These are phyloP conservation scores for Dillenia turbinata DNA, from an alignment of 164 flowering plant genomes.

Conservation along the genomic window DNA sequence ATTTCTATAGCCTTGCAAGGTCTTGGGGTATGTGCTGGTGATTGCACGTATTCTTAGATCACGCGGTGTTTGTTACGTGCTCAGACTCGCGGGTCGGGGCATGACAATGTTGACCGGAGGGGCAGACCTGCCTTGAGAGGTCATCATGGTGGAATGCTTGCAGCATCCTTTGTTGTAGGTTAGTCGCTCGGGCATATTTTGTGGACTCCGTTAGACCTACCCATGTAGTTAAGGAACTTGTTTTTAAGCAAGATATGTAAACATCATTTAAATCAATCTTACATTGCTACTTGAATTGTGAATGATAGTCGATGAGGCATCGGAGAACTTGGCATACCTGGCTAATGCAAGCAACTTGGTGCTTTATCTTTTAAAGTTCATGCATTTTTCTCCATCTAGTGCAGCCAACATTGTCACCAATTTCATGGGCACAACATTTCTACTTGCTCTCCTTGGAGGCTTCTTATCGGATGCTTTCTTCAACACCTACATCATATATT, in stretches of 20 bases:
- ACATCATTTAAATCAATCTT: neutral
- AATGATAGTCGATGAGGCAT: conserved; percentile 53
- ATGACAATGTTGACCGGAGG: conserved; percentile 77
- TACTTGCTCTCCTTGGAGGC: conserved; percentile 82
- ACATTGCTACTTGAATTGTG: neutral
- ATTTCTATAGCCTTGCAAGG: too few relatives aligned
- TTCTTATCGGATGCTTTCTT: conserved; percentile 72
- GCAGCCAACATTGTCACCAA: conserved; percentile 73
- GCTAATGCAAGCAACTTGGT: conserved; percentile 87
- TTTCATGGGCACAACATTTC: conserved; percentile 92
- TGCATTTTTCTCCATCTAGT: conserved; percentile 61
- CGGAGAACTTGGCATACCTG: conserved; percentile 81
- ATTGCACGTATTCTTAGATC: too few relatives aligned
- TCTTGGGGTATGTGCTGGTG: too few relatives aligned
- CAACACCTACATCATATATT: conserved; percentile 54
- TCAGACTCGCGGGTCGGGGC: too few relatives aligned
- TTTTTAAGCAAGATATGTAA: neutral
- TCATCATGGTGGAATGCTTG: conserved; percentile 76
- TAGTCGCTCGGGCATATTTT: conserved; percentile 4
- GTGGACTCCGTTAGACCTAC: too few relatives aligned
- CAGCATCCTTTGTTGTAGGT: conserved; percentile 76
- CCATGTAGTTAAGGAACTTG: neutral
- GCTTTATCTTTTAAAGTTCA: conserved; percentile 52
- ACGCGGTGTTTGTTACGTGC: too few relatives aligned
- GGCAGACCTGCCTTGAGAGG: conserved; percentile 56